Evolutionary conservation across 441 rosid genomes (phyloP), one percentile per base, ranked within the genome.

Genomic region (Euphorbia schlechtendalii): DNA sequence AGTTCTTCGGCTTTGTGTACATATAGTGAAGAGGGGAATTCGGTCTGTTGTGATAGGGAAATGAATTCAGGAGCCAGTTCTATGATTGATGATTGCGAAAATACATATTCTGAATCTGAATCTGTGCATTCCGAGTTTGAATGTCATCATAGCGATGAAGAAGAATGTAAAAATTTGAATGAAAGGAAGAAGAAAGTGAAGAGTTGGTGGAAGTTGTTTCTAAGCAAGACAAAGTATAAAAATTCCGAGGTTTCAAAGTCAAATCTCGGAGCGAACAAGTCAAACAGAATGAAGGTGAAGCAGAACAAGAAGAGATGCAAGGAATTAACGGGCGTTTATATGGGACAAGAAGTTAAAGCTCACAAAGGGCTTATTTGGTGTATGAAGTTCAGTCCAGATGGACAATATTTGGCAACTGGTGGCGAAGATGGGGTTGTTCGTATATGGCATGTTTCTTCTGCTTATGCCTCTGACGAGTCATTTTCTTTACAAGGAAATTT

Each of bases 341-440:
- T 45, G 41, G 78, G 72, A 56, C 95, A 90, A 71, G 86, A 90
- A 68, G 75, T 93, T 70, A 75, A 73, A 68, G 98, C 91, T 65
- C 98, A 90, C 69, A 80, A 71, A 1, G 92, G 98, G 60, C 71
- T 60, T 64, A 88, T 90, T 70, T 80, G 84, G 86, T 46, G 83
- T 12, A 78, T 93, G 77, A 93, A 90, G 84, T 93, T 88, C 64
- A 93, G 96, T 61, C 86, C 95, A 9, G 89, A 85, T 74, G 96
- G 96, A 12, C 81, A 70, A 63, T 88, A 67, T 61, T 73, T 93
- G 72, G 97, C 96, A 5, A 93, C 81, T 0, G 97, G 92, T 49
- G 98, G 98, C 5, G 89, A 83, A 72, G 98, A 90, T 75, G 90
- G 95, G 6, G 63, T 82, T 55, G 80, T 93, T 7, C 84, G 86